Conservation (phyloP, 768 basidiomycete species). For the Psilocybe subaeruginosa region DNA sequence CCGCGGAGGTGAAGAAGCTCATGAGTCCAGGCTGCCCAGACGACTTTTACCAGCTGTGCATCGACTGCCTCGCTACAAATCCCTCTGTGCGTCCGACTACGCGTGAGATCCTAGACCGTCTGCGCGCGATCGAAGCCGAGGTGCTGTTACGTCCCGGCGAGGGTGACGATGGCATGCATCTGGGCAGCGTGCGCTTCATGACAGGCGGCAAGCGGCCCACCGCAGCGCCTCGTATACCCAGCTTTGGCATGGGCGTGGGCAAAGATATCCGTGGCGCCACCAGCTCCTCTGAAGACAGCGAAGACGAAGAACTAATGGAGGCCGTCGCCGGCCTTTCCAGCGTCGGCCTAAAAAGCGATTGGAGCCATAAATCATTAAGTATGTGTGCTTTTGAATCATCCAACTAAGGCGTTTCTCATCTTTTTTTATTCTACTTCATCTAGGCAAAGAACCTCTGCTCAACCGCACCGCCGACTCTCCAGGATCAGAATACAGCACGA, state of each 20-base stretch:
- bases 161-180: constrained; percentile 64
- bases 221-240: constrained; percentile 77
- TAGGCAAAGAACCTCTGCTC: constrained; percentile 62
- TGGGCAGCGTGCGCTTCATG: constrained; percentile 87
- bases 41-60: constrained; percentile 72
- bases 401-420: not conserved
- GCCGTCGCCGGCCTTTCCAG: constrained; percentile 57
- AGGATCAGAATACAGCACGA: constrained; percentile 69
- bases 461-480: constrained; percentile 33
- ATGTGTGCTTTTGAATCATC: constrained; percentile 1
- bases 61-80: constrained; percentile 74
- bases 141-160: constrained; percentile 70
- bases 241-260: constrained; percentile 77
- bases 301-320: constrained; percentile 71
- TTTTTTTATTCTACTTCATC: constrained; percentile 11
- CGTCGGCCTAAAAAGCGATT: constrained; percentile 51
- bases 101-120: constrained; percentile 74
- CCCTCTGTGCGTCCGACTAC: constrained; percentile 77
- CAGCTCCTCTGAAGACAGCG: constrained; percentile 50
- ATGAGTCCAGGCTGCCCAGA: constrained; percentile 80
- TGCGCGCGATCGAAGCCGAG: constrained; percentile 83
- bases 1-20: constrained; percentile 66
- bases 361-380: constrained; percentile 48
- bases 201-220: constrained; percentile 63
- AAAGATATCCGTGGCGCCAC: constrained; percentile 55